These are phyloP conservation scores for Apiospora aurea DNA, from an alignment of 2,329 filamentous ascomycete species.

Conservation along the genomic window DNA sequence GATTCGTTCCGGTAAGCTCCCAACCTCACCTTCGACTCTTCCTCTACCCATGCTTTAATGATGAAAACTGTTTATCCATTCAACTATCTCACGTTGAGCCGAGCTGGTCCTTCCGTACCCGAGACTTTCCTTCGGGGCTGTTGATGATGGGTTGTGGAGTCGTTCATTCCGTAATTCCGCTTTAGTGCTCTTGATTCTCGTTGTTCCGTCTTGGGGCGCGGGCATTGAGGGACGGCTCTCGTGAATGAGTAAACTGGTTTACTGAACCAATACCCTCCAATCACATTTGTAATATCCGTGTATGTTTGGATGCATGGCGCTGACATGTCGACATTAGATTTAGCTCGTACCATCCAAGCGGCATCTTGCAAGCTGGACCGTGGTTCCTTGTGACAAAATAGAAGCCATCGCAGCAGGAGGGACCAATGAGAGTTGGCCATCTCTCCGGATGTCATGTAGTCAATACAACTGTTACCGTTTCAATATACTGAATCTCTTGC, in stretches of 20 bases:
- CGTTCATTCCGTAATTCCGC: conserved; percentile 64
- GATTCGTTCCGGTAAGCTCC: conserved; percentile 12
- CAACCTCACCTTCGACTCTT: conserved; percentile 17
- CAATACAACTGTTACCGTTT: background rate
- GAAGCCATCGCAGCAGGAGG: background rate
- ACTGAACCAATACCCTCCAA: conserved; percentile 28
- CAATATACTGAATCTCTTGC: background rate
- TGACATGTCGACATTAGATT: conserved; percentile 10
- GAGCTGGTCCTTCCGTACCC: conserved; percentile 78
- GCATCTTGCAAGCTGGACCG: background rate
- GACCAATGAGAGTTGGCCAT: background rate
- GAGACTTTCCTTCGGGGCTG: conserved; percentile 55
- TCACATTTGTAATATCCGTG: background rate
- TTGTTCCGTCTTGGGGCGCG: conserved; percentile 65
- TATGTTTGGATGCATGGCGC: conserved; percentile 2
- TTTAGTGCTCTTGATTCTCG: conserved; percentile 60
- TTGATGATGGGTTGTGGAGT: conserved; percentile 81
- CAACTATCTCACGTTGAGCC: conserved; percentile 71
- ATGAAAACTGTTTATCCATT: conserved; percentile 80
- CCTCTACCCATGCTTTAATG: conserved; percentile 44
- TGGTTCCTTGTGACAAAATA: background rate
- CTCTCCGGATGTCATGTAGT: background rate
- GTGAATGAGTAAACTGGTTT: conserved; percentile 75
- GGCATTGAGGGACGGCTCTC: conserved; percentile 60
- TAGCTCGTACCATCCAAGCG: background rate